Conservation (phyloP, 2,329 filamentous ascomycete species). For the Verticillium longisporum region DNA sequence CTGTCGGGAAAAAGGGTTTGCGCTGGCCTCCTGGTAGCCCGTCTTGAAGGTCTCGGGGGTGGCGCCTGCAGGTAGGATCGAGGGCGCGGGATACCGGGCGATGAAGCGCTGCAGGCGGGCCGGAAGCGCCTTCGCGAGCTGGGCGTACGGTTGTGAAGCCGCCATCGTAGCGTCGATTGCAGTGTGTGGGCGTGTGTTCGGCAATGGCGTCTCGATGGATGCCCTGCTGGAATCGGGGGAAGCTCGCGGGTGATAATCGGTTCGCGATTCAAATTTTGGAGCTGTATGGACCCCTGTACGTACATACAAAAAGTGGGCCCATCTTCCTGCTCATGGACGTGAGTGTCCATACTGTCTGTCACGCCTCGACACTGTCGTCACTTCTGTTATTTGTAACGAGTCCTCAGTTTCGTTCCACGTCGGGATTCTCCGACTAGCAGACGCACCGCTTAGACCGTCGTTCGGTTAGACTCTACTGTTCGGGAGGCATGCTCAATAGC, state of each 20-base stretch:
- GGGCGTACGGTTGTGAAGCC: constrained; percentile 29
- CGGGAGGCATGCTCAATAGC: too few relatives aligned
- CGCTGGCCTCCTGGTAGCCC: constrained; percentile 48
- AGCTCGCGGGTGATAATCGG: neutral
- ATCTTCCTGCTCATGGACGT: too few relatives aligned
- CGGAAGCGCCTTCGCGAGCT: constrained; percentile 67
- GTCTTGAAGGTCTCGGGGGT: constrained; percentile 33
- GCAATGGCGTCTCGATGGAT: neutral
- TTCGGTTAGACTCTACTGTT: too few relatives aligned
- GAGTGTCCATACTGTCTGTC: too few relatives aligned
- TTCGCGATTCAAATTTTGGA: constrained; percentile 9
- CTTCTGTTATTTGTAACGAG: too few relatives aligned
- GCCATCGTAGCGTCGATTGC: constrained; percentile 4
- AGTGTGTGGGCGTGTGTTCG: neutral
- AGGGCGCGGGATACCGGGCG: constrained; percentile 74
- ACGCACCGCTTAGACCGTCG: too few relatives aligned
- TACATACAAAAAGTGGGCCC: constrained; percentile 2
- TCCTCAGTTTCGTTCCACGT: too few relatives aligned
- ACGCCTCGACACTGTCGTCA: too few relatives aligned
- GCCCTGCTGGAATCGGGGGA: neutral
- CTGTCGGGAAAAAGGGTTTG: constrained; percentile 75
- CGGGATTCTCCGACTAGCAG: too few relatives aligned
- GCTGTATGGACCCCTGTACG: constrained; percentile 4
- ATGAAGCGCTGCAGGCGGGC: constrained; percentile 79
- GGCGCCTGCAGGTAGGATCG: constrained; percentile 43